Percentiles rank a stretch among this genome's conserved stretches.
Evolutionary conservation across 2,329 filamentous ascomycete species (phyloP).

Genomic region (Verticillium dahliae): DNA sequence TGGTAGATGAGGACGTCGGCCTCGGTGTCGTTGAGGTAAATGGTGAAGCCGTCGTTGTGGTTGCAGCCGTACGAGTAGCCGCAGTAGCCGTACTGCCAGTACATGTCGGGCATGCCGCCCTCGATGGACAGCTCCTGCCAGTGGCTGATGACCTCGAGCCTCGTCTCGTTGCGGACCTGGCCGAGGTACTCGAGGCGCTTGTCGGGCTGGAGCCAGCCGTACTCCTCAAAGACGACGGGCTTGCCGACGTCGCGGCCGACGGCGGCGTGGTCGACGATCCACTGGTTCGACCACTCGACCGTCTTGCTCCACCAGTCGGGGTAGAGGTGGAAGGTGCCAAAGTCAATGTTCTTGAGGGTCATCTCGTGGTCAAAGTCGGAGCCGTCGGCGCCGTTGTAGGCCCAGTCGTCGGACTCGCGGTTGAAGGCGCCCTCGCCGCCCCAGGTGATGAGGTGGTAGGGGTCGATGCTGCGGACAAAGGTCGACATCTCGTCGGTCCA

Average conservation of each 20-base stretch:
- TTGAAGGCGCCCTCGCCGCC: slow-evolving; percentile 55
- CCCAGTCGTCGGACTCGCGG: slow-evolving; percentile 31
- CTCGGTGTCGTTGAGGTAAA: slow-evolving; percentile 44
- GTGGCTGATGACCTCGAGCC: slow-evolving; percentile 35
- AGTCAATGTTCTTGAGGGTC: slow-evolving; percentile 41
- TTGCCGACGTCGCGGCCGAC: slow-evolving; percentile 35
- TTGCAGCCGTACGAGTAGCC: slow-evolving; percentile 45
- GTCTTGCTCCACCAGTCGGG: slow-evolving; percentile 50
- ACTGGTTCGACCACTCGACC: slow-evolving; percentile 43
- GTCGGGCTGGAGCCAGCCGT: slow-evolving; percentile 45
- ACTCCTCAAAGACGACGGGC: slow-evolving; percentile 50
- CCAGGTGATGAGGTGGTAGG: slow-evolving; percentile 46
- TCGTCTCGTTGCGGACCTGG: slow-evolving; percentile 31
- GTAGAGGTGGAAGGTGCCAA: slow-evolving; percentile 49
- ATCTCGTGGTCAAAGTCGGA: slow-evolving; percentile 48
- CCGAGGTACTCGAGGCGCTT: slow-evolving; percentile 37
- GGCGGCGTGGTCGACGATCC: slow-evolving; percentile 46
- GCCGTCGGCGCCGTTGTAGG: slow-evolving; percentile 41
- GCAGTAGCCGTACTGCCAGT: slow-evolving; percentile 48
- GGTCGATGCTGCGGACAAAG: slow-evolving; percentile 47
- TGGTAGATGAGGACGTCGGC: slow-evolving; percentile 35
- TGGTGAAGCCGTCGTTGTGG: slow-evolving; percentile 50
- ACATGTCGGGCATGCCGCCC: slow-evolving; percentile 44
- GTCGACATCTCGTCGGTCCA: slow-evolving; percentile 50
- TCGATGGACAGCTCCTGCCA: slow-evolving; percentile 43